Evolutionary conservation across 1,139 yeast genomes (phyloP), one percentile per base, ranked within the genome.

Genomic region (Arxiozyma slooffiae): DNA sequence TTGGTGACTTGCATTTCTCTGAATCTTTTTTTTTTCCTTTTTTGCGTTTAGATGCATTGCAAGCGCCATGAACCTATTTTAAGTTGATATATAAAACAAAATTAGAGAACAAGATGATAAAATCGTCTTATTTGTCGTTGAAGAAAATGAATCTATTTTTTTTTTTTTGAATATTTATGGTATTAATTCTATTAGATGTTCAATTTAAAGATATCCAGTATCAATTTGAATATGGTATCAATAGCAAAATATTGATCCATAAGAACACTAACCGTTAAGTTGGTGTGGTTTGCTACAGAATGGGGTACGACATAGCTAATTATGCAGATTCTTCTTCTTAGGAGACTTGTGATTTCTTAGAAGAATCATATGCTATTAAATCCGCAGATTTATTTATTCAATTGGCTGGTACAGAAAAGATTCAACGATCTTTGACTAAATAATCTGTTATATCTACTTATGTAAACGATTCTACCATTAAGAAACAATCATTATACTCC

Each of bases 361-460:
- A 92, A 65, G 75, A 79, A 24, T 77, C 92, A 7, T 69, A 72
- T 49, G 96, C 97, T 1, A 83, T 92, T 55, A 90, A 92, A 66
- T 90, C 96, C 55, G 98, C 98, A 3, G 82, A 95, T 3, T 71
- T 92, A 37, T 71, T 87, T 54, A 88, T 95, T 1, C 98, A 94
- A 68, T 73, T 92, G 52, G 80, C 96, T 34, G 98, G 98, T 0
- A 81, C 96, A 14, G 94, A 92, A 63, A 92, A 92, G 66, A 76
- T 92, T 46, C 98, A 92, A 70, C 98, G 94, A 66, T 71, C 89
- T 36, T 75, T 92, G 51, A 85, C 96, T 1, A 74, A 78, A 43
- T 71, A 74, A 30, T 65, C 67, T 5, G 67, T 74, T 6, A 61
- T 92, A 46, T 60, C 69, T 17, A 67, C 72, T 48, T 79, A 84